These are phyloP conservation scores for Arabis alpina DNA, from an alignment of 345 rosid genomes.

Conservation along the genomic window DNA sequence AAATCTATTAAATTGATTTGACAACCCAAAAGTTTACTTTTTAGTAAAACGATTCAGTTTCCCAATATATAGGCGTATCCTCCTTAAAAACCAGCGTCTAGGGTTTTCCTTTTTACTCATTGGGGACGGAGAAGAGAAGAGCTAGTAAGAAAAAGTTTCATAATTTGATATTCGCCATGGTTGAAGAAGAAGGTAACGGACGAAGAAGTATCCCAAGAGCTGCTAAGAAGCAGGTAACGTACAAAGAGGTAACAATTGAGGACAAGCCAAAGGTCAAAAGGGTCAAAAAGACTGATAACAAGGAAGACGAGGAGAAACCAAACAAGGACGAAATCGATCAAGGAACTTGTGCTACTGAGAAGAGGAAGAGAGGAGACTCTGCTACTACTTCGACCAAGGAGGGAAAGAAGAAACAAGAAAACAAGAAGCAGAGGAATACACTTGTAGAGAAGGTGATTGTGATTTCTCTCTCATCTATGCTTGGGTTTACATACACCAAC, in stretches of 20 bases:
- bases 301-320: background rate
- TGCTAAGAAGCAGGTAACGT: too few relatives aligned
- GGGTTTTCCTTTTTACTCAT: background rate
- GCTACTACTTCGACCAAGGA: background rate
- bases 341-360: background rate
- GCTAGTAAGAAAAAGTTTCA: too few relatives aligned
- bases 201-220: too few relatives aligned
- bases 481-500: background rate
- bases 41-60: background rate
- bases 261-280: background rate
- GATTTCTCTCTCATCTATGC: background rate
- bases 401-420: background rate
- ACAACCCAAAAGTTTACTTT: constrained; percentile 5
- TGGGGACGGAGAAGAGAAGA: constrained; percentile 2
- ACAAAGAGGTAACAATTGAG: too few relatives aligned
- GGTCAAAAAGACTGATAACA: background rate
- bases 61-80: constrained; percentile 2
- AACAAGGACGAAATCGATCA: background rate
- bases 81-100: background rate
- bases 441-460: constrained; percentile 5
- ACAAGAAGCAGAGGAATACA: background rate
- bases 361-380: constrained; percentile 8
- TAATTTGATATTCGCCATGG: constrained; percentile 11
- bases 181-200: background rate
- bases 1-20: background rate